Percentiles rank a stretch among this genome's conserved stretches.
Evolutionary conservation across 495 filamentous ascomycete genomes (phyloP).

Genomic region (Daldinia decipiens): DNA sequence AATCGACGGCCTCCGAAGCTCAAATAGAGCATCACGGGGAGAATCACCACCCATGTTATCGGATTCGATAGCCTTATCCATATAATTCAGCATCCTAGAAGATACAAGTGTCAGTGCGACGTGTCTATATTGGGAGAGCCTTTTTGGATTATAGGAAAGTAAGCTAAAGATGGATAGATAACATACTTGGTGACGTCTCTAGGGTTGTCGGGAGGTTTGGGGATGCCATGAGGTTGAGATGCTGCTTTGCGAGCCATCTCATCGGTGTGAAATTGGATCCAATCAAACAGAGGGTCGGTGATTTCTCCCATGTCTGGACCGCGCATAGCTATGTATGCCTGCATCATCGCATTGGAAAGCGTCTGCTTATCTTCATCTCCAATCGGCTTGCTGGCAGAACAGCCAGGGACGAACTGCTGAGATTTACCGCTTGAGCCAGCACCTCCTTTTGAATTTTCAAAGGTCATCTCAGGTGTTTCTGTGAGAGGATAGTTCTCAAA

Average conservation of each 20-base stretch:
- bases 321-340: slow-evolving; percentile 43
- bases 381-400: slow-evolving; percentile 15
- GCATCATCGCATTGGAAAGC: slow-evolving; percentile 37
- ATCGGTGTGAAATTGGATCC: slow-evolving; percentile 20
- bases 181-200: slow-evolving; percentile 29
- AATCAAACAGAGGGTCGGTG: slow-evolving; percentile 28
- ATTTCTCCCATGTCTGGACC: slow-evolving; percentile 24
- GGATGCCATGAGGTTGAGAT: neutral
- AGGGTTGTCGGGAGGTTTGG: neutral
- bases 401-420: slow-evolving; percentile 18
- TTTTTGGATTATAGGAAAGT: too few species aligned
- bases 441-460: neutral
- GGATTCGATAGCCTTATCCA: slow-evolving; percentile 29
- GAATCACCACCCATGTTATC: slow-evolving; percentile 26
- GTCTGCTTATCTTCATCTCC: slow-evolving; percentile 15
- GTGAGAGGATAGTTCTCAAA: too few species aligned
- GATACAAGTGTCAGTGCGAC: neutral
- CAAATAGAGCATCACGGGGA: slow-evolving; percentile 29
- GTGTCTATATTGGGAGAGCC: neutral
- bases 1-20: slow-evolving; percentile 21
- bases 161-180: neutral
- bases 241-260: neutral
- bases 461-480: too few species aligned
- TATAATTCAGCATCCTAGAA: slow-evolving; percentile 28
- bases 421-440: neutral